phyloP scores from a whole-genome alignment of 176 grass and related monocot species.

The Aegilops longissima region DNA sequence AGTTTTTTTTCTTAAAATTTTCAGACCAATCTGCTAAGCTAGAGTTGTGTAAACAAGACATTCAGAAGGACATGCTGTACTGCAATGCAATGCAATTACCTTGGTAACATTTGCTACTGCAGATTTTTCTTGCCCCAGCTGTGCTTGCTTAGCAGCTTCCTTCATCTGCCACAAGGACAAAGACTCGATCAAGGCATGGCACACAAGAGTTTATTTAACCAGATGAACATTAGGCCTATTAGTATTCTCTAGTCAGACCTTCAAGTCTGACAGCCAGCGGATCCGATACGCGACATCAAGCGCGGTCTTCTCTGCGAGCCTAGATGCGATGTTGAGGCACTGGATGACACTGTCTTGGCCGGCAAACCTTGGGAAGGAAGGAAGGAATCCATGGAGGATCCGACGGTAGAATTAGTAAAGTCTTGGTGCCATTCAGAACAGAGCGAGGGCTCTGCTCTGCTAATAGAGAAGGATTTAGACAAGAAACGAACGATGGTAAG shows the following conservation, averaged over 20 bases:
- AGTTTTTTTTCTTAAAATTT: background rate
- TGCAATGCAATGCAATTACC: background rate
- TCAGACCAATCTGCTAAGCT: background rate
- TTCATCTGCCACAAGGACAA: background rate
- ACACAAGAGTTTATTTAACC: background rate
- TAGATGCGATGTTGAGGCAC: background rate
- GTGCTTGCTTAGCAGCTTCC: background rate
- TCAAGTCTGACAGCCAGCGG: conserved; percentile 5
- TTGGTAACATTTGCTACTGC: background rate
- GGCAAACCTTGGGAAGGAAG: background rate
- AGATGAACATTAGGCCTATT: background rate
- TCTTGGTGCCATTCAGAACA: background rate
- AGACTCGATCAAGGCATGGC: background rate
- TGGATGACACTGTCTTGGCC: background rate
- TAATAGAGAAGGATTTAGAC: too few species aligned
- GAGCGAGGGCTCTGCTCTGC: too few species aligned
- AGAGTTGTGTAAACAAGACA: background rate
- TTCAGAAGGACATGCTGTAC: background rate
- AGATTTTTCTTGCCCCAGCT: background rate
- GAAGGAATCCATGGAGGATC: background rate
- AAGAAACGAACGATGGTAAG: too few species aligned
- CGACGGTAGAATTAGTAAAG: too few species aligned
- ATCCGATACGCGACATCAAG: conserved; percentile 13
- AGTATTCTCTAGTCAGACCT: background rate
- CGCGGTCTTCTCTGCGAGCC: background rate